These are phyloP conservation scores for Yarrowia hollandica DNA, from an alignment of 805 yeast species.

Conservation along the genomic window DNA sequence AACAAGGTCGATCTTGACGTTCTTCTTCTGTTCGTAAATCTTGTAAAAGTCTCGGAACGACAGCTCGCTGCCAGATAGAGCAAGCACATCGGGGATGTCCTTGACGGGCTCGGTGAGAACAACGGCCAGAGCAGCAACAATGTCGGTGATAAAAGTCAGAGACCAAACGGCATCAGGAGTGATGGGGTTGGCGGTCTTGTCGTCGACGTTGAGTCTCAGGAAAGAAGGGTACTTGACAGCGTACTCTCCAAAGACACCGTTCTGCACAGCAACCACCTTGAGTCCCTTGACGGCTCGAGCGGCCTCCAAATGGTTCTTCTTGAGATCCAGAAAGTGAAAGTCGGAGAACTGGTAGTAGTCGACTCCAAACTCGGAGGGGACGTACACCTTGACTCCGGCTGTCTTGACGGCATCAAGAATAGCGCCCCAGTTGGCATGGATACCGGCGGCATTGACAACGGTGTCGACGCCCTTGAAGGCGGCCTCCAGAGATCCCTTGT, in stretches of 20 bases:
- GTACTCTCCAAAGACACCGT: slow-evolving; percentile 35
- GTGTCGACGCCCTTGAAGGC: slow-evolving; percentile 53
- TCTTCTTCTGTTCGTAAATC: slow-evolving; percentile 34
- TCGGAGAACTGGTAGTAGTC: slow-evolving; percentile 38
- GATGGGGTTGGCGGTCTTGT: slow-evolving; percentile 30
- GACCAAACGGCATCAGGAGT: slow-evolving; percentile 32
- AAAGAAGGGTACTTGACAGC: slow-evolving; percentile 18
- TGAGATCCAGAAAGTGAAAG: slow-evolving; percentile 24
- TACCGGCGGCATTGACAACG: slow-evolving; percentile 49
- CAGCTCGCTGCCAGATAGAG: slow-evolving; percentile 32
- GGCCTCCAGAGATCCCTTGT: slow-evolving; percentile 27
- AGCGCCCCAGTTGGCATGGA: slow-evolving; percentile 40
- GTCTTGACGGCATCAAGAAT: slow-evolving; percentile 47
- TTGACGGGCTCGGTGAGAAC: slow-evolving; percentile 32
- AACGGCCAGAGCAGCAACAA: slow-evolving; percentile 37
- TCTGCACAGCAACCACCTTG: slow-evolving; percentile 35
- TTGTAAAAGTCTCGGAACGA: slow-evolving; percentile 32
- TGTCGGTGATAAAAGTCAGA: slow-evolving; percentile 34
- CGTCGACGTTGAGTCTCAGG: neutral
- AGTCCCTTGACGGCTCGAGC: slow-evolving; percentile 35
- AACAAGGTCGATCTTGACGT: slow-evolving; percentile 32
- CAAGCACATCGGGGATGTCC: slow-evolving; percentile 35
- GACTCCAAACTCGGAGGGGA: slow-evolving; percentile 63
- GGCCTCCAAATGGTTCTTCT: slow-evolving; percentile 30
- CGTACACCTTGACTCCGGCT: slow-evolving; percentile 51